These are phyloP conservation scores for Castanea crenata DNA, from an alignment of 306 rosid species.

Conservation along the genomic window DNA sequence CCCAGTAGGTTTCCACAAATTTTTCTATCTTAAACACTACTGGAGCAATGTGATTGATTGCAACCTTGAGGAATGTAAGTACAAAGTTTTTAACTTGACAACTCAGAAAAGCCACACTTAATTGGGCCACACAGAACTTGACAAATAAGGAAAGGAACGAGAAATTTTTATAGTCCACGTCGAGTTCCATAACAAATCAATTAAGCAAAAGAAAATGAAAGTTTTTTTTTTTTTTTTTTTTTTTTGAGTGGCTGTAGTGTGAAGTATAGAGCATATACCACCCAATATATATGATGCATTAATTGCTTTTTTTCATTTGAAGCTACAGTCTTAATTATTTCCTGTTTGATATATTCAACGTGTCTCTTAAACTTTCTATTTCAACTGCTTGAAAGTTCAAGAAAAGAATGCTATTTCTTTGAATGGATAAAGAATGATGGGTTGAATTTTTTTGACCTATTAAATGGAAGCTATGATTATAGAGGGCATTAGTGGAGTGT, in stretches of 20 bases:
- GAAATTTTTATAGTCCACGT: background rate
- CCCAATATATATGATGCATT: background rate
- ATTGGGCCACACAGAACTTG: background rate
- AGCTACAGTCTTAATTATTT: too few species aligned
- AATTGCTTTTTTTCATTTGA: background rate
- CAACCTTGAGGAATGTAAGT: background rate
- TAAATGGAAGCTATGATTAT: slow-evolving; percentile 17
- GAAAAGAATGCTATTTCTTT: background rate
- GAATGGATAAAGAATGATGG: background rate
- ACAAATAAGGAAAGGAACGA: background rate
- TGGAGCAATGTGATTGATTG: background rate
- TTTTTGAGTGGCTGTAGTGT: background rate
- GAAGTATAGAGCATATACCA: background rate
- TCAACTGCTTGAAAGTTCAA: background rate
- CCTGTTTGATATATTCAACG: too few species aligned
- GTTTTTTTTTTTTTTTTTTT: too few species aligned
- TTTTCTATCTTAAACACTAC: background rate
- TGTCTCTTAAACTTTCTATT: too few species aligned
- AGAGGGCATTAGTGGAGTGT: slow-evolving; percentile 17
- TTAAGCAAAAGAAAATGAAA: background rate
- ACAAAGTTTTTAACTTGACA: background rate
- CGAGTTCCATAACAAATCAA: background rate
- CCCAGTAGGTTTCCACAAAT: background rate
- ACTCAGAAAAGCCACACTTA: background rate
- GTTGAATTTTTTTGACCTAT: background rate